Evolutionary conservation across 139 green algal genomes (phyloP).

Genomic region (Zygnema cylindricum): DNA sequence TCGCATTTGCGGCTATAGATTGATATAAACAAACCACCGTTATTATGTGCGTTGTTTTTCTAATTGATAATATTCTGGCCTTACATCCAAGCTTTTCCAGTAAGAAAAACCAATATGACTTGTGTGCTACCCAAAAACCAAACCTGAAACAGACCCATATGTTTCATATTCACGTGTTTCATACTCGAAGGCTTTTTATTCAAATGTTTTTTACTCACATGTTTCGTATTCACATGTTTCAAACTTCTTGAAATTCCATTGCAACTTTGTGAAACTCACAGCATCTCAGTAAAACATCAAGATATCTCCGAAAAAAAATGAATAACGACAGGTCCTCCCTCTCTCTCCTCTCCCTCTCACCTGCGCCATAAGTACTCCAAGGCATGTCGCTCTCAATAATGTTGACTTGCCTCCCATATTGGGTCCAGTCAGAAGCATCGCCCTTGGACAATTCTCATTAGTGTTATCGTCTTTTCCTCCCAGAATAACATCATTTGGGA

Average conservation of each 20-base stretch:
- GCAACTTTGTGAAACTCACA: background rate
- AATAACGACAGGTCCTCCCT: background rate
- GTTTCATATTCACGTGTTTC: too few species aligned
- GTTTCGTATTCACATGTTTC: too few species aligned
- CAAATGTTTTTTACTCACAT: too few species aligned
- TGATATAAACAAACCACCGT: too few species aligned
- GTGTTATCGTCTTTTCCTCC: background rate
- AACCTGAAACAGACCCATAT: too few species aligned
- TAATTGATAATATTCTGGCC: too few species aligned
- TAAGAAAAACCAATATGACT: too few species aligned
- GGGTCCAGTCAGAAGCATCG: slow-evolving; percentile 74
- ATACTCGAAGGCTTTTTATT: too few species aligned
- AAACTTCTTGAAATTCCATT: background rate
- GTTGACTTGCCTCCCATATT: slow-evolving; percentile 99
- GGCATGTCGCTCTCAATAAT: slow-evolving; percentile 88
- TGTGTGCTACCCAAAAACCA: too few species aligned
- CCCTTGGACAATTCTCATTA: slow-evolving; percentile 9
- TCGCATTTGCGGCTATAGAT: too few species aligned
- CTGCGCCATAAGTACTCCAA: slow-evolving; percentile 86
- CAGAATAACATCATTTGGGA: slow-evolving; percentile 56
- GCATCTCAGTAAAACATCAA: background rate
- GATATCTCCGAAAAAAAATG: background rate
- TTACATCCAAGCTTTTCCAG: too few species aligned
- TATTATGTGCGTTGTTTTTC: too few species aligned
- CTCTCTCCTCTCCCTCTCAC: slow-evolving; percentile 50